These are phyloP conservation scores for Aspergillus sp. DNA, from an alignment of 2,329 filamentous ascomycete genomes.

Conservation along the genomic window DNA sequence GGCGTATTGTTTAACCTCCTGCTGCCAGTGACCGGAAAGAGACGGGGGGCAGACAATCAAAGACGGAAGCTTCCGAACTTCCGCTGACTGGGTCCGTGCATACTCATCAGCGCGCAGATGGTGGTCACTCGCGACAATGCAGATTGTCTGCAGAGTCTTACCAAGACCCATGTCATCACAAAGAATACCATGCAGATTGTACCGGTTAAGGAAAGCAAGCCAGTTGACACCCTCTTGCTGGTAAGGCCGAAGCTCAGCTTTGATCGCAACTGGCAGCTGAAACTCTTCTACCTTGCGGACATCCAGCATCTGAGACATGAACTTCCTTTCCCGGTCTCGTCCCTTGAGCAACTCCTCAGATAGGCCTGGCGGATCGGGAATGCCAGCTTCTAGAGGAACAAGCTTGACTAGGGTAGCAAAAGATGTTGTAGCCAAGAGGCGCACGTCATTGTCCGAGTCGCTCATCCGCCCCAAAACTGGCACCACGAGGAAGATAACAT, in stretches of 20 bases:
- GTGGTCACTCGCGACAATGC: constrained; percentile 97
- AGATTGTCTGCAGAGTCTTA: constrained; percentile 95
- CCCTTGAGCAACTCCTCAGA: constrained; percentile 86
- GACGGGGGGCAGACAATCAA: constrained; percentile 96
- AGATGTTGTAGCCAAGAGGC: constrained; percentile 90
- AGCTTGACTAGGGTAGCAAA: constrained; percentile 97
- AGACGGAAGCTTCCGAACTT: constrained; percentile 79
- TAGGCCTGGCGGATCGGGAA: constrained; percentile 91
- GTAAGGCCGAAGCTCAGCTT: constrained; percentile 92
- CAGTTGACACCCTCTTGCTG: constrained; percentile 99
- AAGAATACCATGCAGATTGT: constrained; percentile 95
- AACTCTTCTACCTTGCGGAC: constrained; percentile 96
- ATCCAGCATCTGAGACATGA: constrained; percentile 94
- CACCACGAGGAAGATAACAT: constrained; percentile 98
- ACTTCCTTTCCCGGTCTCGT: constrained; percentile 90
- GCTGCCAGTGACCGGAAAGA: constrained; percentile 96
- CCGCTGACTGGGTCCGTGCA: constrained; percentile 74
- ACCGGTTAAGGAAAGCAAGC: constrained; percentile 96
- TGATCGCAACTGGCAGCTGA: constrained; percentile 91
- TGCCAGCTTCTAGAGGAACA: constrained; percentile 93
- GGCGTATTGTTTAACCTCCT: constrained; percentile 93
- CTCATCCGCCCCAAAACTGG: constrained; percentile 97
- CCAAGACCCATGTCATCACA: constrained; percentile 99
- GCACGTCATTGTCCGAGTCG: constrained; percentile 93
- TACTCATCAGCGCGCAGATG: constrained; percentile 91